Percentiles rank a stretch among this genome's conserved stretches.
Conservation (phyloP, 2,329 filamentous ascomycete genomes). For the Conoideocrella luteorostrata region DNA sequence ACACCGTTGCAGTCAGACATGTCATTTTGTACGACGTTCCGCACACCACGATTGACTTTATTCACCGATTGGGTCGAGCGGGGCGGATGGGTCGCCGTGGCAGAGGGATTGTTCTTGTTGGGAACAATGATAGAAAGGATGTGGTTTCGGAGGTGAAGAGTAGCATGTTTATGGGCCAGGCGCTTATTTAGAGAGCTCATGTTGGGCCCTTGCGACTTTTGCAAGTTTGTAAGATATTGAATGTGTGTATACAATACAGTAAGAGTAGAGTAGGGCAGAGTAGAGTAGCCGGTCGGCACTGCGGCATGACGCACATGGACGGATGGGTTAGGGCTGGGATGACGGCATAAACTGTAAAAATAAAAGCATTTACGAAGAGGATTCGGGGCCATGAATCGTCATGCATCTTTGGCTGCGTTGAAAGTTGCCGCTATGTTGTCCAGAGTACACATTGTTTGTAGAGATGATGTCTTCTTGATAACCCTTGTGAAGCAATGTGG, state of each 20-base stretch:
- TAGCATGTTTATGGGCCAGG: conserved; percentile 78
- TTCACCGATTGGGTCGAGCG: conserved; percentile 86
- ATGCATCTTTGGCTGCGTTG: no score
- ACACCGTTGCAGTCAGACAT: conserved; percentile 83
- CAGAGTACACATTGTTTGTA: no score
- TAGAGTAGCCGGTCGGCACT: no score
- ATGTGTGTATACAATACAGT: conserved; percentile 8
- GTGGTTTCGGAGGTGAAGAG: conserved; percentile 87
- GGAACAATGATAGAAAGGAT: conserved; percentile 82
- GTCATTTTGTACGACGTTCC: conserved; percentile 97
- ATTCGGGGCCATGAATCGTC: no score
- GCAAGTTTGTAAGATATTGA: conserved; percentile 1
- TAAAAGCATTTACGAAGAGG: no score
- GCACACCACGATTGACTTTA: conserved; percentile 95
- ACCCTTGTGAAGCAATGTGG: no score
- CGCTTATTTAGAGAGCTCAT: conserved; percentile 54
- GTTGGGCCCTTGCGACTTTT: conserved; percentile 1
- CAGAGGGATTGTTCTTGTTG: conserved; percentile 82
- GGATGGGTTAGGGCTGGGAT: no score
- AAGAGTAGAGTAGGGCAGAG: no score
- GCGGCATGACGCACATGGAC: no score
- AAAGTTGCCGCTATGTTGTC: no score
- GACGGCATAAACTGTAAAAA: no score
- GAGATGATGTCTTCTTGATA: no score
- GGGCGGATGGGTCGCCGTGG: conserved; percentile 90